Evolutionary conservation across 768 basidiomycete genomes (phyloP).

Genomic region (Russula lepida): DNA sequence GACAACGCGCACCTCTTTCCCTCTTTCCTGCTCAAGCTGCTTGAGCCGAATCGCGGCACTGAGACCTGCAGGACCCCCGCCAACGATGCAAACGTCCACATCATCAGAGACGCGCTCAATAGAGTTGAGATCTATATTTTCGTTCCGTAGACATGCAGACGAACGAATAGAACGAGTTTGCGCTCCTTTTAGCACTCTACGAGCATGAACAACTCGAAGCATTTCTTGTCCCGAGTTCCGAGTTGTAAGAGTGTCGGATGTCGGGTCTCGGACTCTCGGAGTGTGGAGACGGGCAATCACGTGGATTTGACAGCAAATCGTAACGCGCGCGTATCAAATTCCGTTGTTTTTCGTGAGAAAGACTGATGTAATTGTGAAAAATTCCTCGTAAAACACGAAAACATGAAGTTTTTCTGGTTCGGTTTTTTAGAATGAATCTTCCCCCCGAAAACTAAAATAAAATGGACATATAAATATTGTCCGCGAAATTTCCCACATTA

Average conservation of each 20-base stretch:
- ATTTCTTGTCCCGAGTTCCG: background rate
- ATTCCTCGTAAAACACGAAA: too few relatives aligned
- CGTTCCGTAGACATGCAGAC: conserved; percentile 26
- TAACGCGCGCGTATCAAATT: background rate
- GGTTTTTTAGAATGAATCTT: too few relatives aligned
- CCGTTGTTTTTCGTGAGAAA: background rate
- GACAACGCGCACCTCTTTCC: conserved; percentile 79
- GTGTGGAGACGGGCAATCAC: conserved; percentile 8
- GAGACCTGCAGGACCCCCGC: conserved; percentile 90
- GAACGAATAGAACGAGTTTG: conserved; percentile 23
- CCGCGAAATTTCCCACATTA: background rate
- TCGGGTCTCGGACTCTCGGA: too few relatives aligned
- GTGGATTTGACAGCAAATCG: background rate
- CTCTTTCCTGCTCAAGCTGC: conserved; percentile 77
- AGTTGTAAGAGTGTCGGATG: background rate
- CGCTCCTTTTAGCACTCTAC: background rate
- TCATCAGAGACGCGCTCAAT: conserved; percentile 83
- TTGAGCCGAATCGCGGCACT: conserved; percentile 94
- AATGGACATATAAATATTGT: background rate
- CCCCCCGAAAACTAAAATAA: too few relatives aligned
- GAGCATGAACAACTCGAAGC: conserved; percentile 10
- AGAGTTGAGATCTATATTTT: conserved; percentile 43
- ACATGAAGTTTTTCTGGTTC: too few relatives aligned
- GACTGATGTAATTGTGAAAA: too few relatives aligned
- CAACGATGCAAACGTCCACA: conserved; percentile 96